Base-by-base conservation (phyloP, 768 basidiomycete genomes). In the Pleurotus pulmonarius region DNA sequence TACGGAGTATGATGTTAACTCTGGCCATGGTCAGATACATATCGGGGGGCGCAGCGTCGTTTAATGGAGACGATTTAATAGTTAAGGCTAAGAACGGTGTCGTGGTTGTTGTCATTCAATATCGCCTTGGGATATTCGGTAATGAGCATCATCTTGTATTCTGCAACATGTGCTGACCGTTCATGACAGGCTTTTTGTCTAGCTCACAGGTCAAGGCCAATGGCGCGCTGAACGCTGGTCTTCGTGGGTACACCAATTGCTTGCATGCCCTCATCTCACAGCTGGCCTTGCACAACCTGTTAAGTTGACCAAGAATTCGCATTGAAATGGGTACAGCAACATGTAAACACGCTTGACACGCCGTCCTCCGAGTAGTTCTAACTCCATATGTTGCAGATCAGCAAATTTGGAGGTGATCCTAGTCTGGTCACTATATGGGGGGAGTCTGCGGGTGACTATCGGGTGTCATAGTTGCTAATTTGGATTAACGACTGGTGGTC, bases 371-470 rank as follows among this genome's bases (percentile, higher is more conserved):
- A n/a, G n/a, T n/a, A n/a, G n/a, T 18, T 5, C 4, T 34, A 15
- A n/a, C 15, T 54, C 11, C 38, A 12, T 54, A 16, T 7, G 8
- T 13, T 8, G 20, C 37, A 61, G 58, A 46, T 54, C 9, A 0
- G 18, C 54, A 16, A 26, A 9, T 43, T 51, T n/a, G 49, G 55
- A 9, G 51, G 58, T 7, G 65, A 65, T 46, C 57, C 65, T 3
- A 12, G 45, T 6, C 60, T 58, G 51, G 65, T 67, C 8, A 65
- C 64, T 1, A 65, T 67, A 8, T 67, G 65, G 65, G 66, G 66
- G 16, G 59, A 63, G 46, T 65, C 63, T 8, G 61, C 63, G 0
- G 65, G 63, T 61, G 20, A 20, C 20, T 20, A 20, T 20, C 20
- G 20, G 20, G 20, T 20, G 20, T 3, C 3, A 20, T 20, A 20